phyloP scores from a whole-genome alignment of 306 rosid species.

The Carpinus viminea region DNA sequence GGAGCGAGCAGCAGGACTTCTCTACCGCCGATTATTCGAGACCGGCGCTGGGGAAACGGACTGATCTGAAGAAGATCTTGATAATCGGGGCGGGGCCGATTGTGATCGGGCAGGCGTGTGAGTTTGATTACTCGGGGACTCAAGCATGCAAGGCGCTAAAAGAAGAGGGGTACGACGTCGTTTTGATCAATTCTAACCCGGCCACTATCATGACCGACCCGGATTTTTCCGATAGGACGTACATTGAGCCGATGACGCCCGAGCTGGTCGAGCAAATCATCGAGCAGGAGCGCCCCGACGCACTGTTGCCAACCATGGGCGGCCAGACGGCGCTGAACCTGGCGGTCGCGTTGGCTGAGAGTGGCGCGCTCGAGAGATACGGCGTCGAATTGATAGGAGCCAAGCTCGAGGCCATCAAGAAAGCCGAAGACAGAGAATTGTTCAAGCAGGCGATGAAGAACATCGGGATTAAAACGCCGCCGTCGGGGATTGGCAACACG shows the following conservation, averaged over 20 bases:
- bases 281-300: constrained; percentile 85
- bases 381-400: constrained; percentile 91
- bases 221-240: constrained; percentile 75
- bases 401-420: constrained; percentile 85
- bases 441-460: constrained; percentile 88
- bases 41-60: constrained; percentile 55
- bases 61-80: constrained; percentile 85
- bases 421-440: constrained; percentile 88
- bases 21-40: not conserved
- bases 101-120: constrained; percentile 95
- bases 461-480: constrained; percentile 83
- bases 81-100: constrained; percentile 96
- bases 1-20: constrained; percentile 3
- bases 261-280: constrained; percentile 82
- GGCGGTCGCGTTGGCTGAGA: constrained; percentile 77
- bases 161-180: constrained; percentile 85
- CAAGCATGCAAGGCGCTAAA: constrained; percentile 92
- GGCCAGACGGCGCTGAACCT: constrained; percentile 94
- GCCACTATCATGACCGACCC: constrained; percentile 99
- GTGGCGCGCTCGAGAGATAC: constrained; percentile 69
- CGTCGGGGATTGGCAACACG: constrained; percentile 70
- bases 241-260: constrained; percentile 89
- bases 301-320: constrained; percentile 91
- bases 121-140: constrained; percentile 93
- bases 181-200: constrained; percentile 88